These are phyloP conservation scores for Polygonum maritimum DNA, from an alignment of 148 eudicot species.

Conservation along the genomic window DNA sequence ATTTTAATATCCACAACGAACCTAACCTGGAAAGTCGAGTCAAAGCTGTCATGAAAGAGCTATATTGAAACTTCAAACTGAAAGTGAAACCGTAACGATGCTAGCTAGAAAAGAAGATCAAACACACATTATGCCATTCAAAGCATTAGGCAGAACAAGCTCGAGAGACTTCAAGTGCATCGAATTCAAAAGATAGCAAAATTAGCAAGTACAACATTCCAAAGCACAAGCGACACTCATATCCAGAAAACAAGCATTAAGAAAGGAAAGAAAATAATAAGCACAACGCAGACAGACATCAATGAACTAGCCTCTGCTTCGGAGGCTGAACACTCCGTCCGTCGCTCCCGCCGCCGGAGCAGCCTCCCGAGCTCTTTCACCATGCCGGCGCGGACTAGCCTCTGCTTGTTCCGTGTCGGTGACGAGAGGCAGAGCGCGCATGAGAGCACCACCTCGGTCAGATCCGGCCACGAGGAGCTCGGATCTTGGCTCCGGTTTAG, in stretches of 20 bases:
- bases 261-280: neutral
- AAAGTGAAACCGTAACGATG: neutral
- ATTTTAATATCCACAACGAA: neutral
- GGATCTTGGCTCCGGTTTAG: too few relatives aligned
- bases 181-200: neutral
- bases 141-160: neutral
- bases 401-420: too few relatives aligned
- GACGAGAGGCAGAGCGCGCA: too few relatives aligned
- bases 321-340: too few relatives aligned
- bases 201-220: neutral
- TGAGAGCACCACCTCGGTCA: too few relatives aligned
- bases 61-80: too few relatives aligned
- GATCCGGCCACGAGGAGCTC: too few relatives aligned
- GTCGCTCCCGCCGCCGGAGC: too few relatives aligned
- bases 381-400: too few relatives aligned
- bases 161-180: neutral
- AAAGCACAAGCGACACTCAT: neutral
- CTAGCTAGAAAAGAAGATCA: neutral
- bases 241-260: neutral
- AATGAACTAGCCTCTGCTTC: too few relatives aligned
- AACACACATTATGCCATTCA: neutral
- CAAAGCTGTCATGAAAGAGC: neutral
- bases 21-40: neutral
- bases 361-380: too few relatives aligned
- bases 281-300: conserved; percentile 7